These are phyloP conservation scores for Fusarium bactridioides DNA, from an alignment of 2,329 filamentous ascomycete species.

Conservation along the genomic window DNA sequence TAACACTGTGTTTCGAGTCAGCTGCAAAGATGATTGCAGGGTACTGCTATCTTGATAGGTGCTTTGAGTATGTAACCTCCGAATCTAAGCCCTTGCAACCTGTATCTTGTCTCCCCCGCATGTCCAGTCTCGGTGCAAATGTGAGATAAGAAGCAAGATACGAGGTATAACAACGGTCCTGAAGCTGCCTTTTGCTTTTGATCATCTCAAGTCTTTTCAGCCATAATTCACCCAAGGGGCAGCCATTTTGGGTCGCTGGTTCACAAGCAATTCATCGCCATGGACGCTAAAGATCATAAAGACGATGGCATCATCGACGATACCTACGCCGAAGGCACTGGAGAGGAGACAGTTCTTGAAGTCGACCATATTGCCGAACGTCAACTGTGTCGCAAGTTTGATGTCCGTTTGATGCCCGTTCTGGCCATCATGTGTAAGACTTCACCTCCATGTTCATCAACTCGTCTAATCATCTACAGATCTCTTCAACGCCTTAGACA, in stretches of 20 bases:
- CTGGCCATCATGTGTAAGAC: conserved; percentile 11
- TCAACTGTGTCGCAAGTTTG: conserved; percentile 11
- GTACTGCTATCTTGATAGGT: background rate
- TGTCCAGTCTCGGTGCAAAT: accelerated
- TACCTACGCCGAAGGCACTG: background rate
- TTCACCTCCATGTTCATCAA: accelerated
- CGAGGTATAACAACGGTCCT: background rate
- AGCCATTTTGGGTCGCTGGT: background rate
- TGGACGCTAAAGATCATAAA: conserved; percentile 5
- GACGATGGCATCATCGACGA: conserved; percentile 1
- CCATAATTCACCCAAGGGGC: background rate
- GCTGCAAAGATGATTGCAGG: background rate
- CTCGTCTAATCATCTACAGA: background rate
- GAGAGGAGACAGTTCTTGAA: background rate
- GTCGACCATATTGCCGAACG: conserved; percentile 11
- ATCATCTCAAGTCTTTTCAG: background rate
- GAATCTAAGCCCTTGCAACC: background rate
- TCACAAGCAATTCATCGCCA: background rate
- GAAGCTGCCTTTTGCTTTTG: background rate
- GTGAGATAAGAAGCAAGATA: background rate
- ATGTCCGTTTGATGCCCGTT: conserved; percentile 1
- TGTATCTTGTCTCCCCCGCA: background rate
- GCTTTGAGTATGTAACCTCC: background rate
- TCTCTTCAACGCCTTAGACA: conserved; percentile 4
- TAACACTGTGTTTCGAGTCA: background rate